Evolutionary conservation across 345 rosid species (phyloP), one percentile per base, ranked within the genome.

Genomic region (Dimocarpus longan): DNA sequence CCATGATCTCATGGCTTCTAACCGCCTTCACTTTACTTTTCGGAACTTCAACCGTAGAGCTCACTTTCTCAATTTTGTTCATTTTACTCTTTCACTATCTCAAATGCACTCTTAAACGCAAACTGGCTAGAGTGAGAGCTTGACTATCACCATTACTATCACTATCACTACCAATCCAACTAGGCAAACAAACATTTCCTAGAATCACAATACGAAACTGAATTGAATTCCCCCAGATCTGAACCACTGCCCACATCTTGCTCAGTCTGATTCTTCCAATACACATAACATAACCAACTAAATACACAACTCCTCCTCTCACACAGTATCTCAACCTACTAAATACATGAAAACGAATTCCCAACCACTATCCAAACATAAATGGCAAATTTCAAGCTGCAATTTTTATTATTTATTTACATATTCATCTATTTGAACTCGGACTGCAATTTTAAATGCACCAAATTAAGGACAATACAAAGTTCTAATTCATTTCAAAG

Each of bases 121-220:
- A 85, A 86, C 91, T 92, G 57, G 91, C 86, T 68, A 95, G 90
- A 77, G 87, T 87, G 22, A 94, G 92, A 76, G 94, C 81, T 5
- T 86, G 95, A 43, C 76, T 75, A 68, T 75, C 88, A 26, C 28
- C 8, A 46, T 46, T 4, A 46, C 52, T 46, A 46, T 86, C 95
- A 48, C 76, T 76, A 68, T 75, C 87, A 77, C 43, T 71, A 12
- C 72, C 83, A 81, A 85, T 85, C 22, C 71, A 90, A 76, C 88
- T 76, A n/a, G 86, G 44, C 43, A 87, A 84, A n/a, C 90, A 84
- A 7, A 81, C 81, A 81, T 32, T 32, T 77, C 79, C 83, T 81
- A 74, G 90, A 88, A 85, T 68, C 81, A 82, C 75, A 78, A 15
- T 90, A 37, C 78, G 85, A 28, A 87, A 87, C 10, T 90, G 84